phyloP scores from a whole-genome alignment of 2,329 filamentous ascomycete species.

The Sphaerulina musiva region DNA sequence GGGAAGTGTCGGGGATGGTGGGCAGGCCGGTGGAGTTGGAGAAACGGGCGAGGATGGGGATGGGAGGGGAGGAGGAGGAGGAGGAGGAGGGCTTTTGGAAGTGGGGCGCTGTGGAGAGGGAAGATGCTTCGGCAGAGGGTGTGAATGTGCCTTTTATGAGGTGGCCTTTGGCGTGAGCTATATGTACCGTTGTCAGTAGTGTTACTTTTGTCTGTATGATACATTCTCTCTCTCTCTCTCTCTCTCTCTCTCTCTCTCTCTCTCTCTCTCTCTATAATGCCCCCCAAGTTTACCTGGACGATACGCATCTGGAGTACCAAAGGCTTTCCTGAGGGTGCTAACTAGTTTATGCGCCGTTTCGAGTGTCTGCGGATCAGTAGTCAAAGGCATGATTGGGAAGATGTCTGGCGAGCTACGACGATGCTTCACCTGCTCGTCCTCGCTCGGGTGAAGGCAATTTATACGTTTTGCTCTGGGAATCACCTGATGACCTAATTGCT shows the following conservation, averaged over 20 bases:
- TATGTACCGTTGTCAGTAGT: not conserved
- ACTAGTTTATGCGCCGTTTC: slow-evolving; percentile 23
- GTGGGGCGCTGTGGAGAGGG: slow-evolving; percentile 34
- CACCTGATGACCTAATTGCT: not conserved
- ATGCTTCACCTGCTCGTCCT: not conserved
- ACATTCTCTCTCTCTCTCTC: too few relatives aligned
- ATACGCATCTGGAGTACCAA: slow-evolving; percentile 22
- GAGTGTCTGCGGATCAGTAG: slow-evolving; percentile 15
- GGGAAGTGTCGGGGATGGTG: slow-evolving; percentile 25
- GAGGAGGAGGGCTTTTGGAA: slow-evolving; percentile 5
- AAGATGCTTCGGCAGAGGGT: slow-evolving; percentile 40
- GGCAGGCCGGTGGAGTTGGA: slow-evolving; percentile 26
- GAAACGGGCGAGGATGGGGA: slow-evolving; percentile 24
- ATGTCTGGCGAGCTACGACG: not conserved
- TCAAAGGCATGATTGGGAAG: slow-evolving; percentile 22
- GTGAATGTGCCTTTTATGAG: slow-evolving; percentile 50
- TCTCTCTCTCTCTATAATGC: too few relatives aligned
- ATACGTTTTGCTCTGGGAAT: not conserved
- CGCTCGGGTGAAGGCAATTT: not conserved
- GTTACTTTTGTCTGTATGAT: not conserved
- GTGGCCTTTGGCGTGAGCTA: slow-evolving; percentile 51
- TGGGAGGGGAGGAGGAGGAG: too few relatives aligned
- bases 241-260: too few relatives aligned
- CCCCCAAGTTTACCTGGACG: slow-evolving; percentile 20
- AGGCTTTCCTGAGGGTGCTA: slow-evolving; percentile 22